phyloP scores from a whole-genome alignment of 169 alveolate species.

The Plasmodium reichenowi region DNA sequence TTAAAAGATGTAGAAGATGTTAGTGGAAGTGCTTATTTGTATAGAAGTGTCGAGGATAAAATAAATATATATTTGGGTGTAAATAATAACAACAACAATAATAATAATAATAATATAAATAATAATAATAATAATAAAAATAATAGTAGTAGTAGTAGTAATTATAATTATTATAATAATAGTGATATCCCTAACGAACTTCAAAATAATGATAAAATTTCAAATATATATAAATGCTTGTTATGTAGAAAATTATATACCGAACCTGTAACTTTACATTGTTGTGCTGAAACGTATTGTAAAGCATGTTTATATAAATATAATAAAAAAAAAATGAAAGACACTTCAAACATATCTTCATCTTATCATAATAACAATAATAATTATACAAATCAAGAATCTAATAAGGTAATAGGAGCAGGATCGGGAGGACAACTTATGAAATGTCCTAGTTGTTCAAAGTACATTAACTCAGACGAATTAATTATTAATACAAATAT shows the following conservation, averaged over 20 bases:
- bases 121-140: background rate
- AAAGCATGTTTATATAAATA: conserved; percentile 80
- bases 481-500: conserved; percentile 64
- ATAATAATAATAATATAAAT: conserved; percentile 16
- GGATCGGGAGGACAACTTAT: conserved; percentile 16
- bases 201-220: conserved; percentile 59
- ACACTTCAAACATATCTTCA: background rate
- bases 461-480: conserved; percentile 20
- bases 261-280: conserved; percentile 86
- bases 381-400: background rate
- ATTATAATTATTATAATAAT: background rate
- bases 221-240: conserved; percentile 82
- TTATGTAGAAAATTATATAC: conserved; percentile 86
- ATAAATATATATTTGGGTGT: conserved; percentile 84
- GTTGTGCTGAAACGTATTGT: conserved; percentile 91
- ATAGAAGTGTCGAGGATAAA: conserved; percentile 89
- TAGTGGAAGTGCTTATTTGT: conserved; percentile 89
- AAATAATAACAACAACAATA: conserved; percentile 3
- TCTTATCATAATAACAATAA: background rate
- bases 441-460: conserved; percentile 62
- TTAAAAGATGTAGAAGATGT: conserved; percentile 88
- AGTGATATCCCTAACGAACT: conserved; percentile 1
- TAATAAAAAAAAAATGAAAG: conserved; percentile 61
- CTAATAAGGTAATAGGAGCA: background rate
- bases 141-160: conserved; percentile 8